phyloP scores from a whole-genome alignment of 2,329 filamentous ascomycete species.

The Ophiostoma ulmi region DNA sequence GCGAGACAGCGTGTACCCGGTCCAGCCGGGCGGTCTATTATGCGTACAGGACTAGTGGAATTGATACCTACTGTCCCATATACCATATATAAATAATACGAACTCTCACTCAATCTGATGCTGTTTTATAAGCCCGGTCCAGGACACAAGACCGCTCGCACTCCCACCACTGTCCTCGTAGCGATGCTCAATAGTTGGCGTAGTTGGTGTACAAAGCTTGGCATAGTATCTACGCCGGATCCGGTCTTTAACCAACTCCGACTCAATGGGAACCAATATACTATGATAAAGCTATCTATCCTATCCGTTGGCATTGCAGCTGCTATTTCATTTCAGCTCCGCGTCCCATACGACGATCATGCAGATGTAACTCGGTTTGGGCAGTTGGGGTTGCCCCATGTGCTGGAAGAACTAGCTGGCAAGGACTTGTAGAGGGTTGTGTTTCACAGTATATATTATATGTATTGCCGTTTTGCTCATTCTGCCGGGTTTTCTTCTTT shows the following conservation, averaged over 20 bases:
- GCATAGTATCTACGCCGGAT: neutral
- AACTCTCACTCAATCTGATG: too few relatives aligned
- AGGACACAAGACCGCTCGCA: neutral
- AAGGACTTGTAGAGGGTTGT: neutral
- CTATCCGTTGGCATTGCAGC: neutral
- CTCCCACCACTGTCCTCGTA: neutral
- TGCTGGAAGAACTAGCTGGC: neutral
- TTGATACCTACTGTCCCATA: neutral
- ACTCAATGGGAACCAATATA: too few relatives aligned
- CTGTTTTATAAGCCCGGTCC: neutral
- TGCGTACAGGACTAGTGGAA: neutral
- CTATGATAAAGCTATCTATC: neutral
- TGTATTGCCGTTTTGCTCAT: neutral
- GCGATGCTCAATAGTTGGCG: neutral
- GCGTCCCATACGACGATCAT: constrained; percentile 4
- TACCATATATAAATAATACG: neutral
- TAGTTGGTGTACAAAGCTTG: neutral
- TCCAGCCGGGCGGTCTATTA: neutral
- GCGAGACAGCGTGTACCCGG: constrained; percentile 8
- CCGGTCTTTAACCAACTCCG: neutral
- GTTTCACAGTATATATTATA: neutral
- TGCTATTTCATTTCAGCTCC: neutral
- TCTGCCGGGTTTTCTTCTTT: neutral
- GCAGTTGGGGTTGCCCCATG: neutral
- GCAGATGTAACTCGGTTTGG: neutral